Evolutionary conservation across 345 rosid genomes (phyloP), one percentile per base, ranked within the genome.

Genomic region (Salix arbutifolia): DNA sequence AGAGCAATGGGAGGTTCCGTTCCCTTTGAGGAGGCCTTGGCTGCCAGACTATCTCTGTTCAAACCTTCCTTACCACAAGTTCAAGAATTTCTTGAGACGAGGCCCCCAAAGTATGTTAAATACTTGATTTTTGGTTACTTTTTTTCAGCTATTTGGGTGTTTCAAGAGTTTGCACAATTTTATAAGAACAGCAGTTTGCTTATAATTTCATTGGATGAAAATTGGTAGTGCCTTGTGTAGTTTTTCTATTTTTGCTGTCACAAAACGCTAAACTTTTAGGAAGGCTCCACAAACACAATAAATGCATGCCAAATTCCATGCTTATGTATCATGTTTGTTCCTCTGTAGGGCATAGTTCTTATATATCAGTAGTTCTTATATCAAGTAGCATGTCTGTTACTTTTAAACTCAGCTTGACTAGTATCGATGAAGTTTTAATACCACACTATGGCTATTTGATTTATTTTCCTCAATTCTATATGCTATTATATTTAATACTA

Each of bases 1-100:
- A 96, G 97, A 80, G 99, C 98, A 65, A 96, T 96, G 98, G 92
- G 92, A 50, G 98, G 99, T 70, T 93, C 94, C 72, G 95, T 92
- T 85, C 95, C 96, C 79, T 96, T 96, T 67, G 97, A 93, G 89
- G 92, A 91, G 77, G 97, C 99, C 71, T 82, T 93, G 83, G 93
- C 98, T 83, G 95, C 97, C 42, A 86, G 99, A 83, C 85, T 96
- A 62, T 84, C 96, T 72, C 82, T 93, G 67, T 93, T 92, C 91
- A 90, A 88, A 73, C 98, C 99, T 79, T 92, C 97, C 75, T 80
- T 88, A 65, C 82, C 88, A 4, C 89, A 90, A 85, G 90, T 96
- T 77, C 89, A 92, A 37, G 92, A 93, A 38, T 96, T 84, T 87
- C 93, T 93, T 8, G 82, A 86, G 77, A 88, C 87, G 84, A 85